Conservation (phyloP, 1,284 basidiomycete genomes). For the Lentinula novae-zelandiae region DNA sequence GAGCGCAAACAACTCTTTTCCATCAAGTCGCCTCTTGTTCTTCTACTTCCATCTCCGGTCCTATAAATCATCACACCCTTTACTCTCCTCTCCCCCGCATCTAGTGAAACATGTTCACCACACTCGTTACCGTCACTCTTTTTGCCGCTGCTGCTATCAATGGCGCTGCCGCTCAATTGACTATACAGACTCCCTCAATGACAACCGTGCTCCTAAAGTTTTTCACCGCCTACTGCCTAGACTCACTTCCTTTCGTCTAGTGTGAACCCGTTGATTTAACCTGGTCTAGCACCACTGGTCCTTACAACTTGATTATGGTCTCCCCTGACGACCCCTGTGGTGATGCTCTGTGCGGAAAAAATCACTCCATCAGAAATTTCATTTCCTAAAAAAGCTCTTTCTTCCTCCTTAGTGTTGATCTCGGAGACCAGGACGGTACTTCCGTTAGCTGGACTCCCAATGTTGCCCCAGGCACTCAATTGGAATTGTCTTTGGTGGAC, state of each 20-base stretch:
- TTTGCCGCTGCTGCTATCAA: conserved; percentile 51
- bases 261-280: conserved; percentile 49
- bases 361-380: not conserved
- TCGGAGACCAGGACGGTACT: conserved; percentile 50
- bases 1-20: not conserved
- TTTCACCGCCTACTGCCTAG: not conserved
- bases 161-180: conserved; percentile 49
- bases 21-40: conserved; percentile 6
- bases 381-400: not conserved
- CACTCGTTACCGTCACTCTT: conserved; percentile 71
- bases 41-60: conserved; percentile 20
- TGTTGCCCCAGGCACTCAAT: conserved; percentile 43
- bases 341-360: conserved; percentile 48
- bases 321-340: conserved; percentile 51
- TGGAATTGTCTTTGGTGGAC: conserved; percentile 58
- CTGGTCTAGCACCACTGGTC: conserved; percentile 46
- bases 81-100: conserved; percentile 22
- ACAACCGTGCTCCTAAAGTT: conserved; percentile 6
- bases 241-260: conserved; percentile 30
- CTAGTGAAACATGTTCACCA: conserved; percentile 58
- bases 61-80: conserved; percentile 26
- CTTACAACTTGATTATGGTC: conserved; percentile 61
- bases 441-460: conserved; percentile 44
- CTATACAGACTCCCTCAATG: conserved; percentile 44
- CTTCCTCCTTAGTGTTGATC: conserved; percentile 39